Conservation (phyloP, 2,329 filamentous ascomycete genomes). For the Talaromyces rugulosus region DNA sequence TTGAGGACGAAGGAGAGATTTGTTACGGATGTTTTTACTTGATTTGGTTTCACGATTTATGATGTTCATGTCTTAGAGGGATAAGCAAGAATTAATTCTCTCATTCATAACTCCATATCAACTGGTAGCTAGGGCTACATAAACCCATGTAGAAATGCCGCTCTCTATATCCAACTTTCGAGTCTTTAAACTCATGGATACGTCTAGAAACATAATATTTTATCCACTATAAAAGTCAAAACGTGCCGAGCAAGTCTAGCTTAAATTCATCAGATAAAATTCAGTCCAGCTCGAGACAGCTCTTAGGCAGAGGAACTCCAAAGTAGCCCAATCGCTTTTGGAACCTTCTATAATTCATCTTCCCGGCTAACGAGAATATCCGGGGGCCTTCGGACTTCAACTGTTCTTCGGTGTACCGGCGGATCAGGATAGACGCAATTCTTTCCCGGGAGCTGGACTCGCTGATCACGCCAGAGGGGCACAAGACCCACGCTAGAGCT, state of each 20-base stretch:
- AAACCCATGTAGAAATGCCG: background rate
- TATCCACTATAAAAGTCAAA: background rate
- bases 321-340: background rate
- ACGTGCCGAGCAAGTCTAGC: background rate
- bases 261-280: background rate
- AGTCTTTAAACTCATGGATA: background rate
- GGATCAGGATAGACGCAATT: background rate
- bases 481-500: background rate
- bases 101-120: background rate
- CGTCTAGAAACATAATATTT: background rate
- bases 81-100: background rate
- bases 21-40: constrained; percentile 56
- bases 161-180: background rate
- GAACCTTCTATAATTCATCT: background rate
- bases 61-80: background rate
- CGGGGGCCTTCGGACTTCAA: background rate
- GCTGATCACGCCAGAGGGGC: background rate
- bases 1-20: constrained; percentile 50
- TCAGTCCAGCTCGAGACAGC: background rate
- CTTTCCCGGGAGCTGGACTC: background rate
- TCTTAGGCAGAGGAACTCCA: background rate
- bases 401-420: background rate
- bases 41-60: constrained; percentile 9
- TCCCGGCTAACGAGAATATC: background rate
- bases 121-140: background rate